Conservation (phyloP, 2,329 filamentous ascomycete species). For the Talaromyces atroroseus region DNA sequence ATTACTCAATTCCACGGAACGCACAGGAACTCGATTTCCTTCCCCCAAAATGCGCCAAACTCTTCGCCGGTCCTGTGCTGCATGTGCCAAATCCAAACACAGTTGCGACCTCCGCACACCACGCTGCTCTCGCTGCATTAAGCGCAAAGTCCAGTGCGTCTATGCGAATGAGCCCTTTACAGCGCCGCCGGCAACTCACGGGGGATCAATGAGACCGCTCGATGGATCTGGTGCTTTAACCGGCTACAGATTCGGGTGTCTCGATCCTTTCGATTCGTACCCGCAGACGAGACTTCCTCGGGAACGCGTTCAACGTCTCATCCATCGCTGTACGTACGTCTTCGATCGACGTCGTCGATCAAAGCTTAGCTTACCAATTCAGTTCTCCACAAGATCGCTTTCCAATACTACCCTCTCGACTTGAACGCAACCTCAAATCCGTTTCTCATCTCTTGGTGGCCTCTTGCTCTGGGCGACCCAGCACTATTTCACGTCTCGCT, state of each 20-base stretch:
- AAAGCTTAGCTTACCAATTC: slow-evolving; percentile 16
- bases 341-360: background rate
- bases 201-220: slow-evolving; percentile 23
- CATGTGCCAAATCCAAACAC: slow-evolving; percentile 53
- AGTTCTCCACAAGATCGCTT: slow-evolving; percentile 55
- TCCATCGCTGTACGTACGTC: slow-evolving; percentile 47
- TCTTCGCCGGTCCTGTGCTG: slow-evolving; percentile 53
- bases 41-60: slow-evolving; percentile 45
- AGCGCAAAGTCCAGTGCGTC: slow-evolving; percentile 43
- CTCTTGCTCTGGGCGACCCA: slow-evolving; percentile 51
- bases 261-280: slow-evolving; percentile 56
- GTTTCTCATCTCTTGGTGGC: slow-evolving; percentile 58
- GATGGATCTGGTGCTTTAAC: background rate
- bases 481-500: slow-evolving; percentile 56
- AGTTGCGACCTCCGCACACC: slow-evolving; percentile 53
- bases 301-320: slow-evolving; percentile 50
- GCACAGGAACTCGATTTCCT: too few relatives aligned
- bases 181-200: slow-evolving; percentile 8
- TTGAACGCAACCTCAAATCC: slow-evolving; percentile 50
- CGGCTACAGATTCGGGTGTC: slow-evolving; percentile 17
- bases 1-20: too few relatives aligned
- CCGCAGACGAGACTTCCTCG: slow-evolving; percentile 50
- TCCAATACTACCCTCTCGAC: slow-evolving; percentile 57
- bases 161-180: slow-evolving; percentile 52
- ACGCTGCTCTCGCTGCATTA: slow-evolving; percentile 51